Base-by-base conservation (phyloP, 1,139 yeast genomes). In the Scheffersomyces segobiensis region DNA sequence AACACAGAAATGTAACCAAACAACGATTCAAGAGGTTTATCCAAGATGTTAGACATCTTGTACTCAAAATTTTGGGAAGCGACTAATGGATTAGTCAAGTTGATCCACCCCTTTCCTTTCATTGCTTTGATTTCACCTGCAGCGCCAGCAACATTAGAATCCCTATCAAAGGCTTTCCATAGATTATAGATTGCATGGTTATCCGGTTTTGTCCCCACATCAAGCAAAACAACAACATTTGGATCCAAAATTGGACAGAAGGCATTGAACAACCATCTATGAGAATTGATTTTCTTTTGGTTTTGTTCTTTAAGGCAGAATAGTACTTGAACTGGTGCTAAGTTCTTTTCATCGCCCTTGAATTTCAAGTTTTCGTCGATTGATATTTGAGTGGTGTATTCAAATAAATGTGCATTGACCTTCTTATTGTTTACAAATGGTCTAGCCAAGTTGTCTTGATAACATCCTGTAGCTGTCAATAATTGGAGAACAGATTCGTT, bases 41-140 rank as follows among this genome's bases (percentile, higher is more conserved):
- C 99, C 57, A 95, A 79, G 64, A 95, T 93, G 70, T 95, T 95
- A 18, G 98, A 93, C 89, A 93, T 91, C 69, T 95, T 95, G 76
- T 95, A 95, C 74, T 95, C 99, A 68, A 95, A 95, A 72, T 95
- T 93, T 72, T 95, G 99, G 0, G 98, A 92, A 0, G 98, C 98
- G 50, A 95, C 97, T 54, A 95, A 78, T 2, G 99, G 99, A 70
- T 93, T 95, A 42, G 91, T 74, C 63, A 95, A 78, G 62, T 92
- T 91, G 26, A 78, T 70, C 84, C 97, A 91, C 19, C 87, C 89
- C 69, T 87, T 89, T 52, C 98, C 98, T 66, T 90, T 91, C 91
- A 93, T 89, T 0, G 98, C 93, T 62, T 89, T 90, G 69, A 95
- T 93, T 73, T 95, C 98, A 61, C 99, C 99, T 19, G 98, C 97